Conservation (phyloP, 2,329 filamentous ascomycete species). For the Aspergillus sp. region DNA sequence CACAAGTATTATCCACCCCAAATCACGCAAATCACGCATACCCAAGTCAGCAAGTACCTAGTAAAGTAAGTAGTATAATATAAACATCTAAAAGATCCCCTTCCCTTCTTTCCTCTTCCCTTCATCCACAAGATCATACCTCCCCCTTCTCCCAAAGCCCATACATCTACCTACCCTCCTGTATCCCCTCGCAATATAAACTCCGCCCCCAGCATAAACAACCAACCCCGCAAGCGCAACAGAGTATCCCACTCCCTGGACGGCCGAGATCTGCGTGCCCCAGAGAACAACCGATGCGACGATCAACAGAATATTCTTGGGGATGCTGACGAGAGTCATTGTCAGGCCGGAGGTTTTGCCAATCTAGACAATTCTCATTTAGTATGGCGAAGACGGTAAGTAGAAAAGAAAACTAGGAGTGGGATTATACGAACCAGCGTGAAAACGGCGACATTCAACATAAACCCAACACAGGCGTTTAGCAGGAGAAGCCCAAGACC, state of each 20-base stretch:
- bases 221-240: slow-evolving; percentile 65
- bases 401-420: too few species aligned
- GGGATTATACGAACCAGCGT: slow-evolving; percentile 65
- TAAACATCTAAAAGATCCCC: not conserved
- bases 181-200: not conserved
- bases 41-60: not conserved
- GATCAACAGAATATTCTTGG: slow-evolving; percentile 81
- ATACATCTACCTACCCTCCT: not conserved
- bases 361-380: slow-evolving; percentile 64
- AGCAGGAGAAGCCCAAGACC: slow-evolving; percentile 58
- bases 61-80: not conserved
- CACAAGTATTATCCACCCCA: not conserved
- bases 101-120: not conserved
- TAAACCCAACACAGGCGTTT: slow-evolving; percentile 73
- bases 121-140: not conserved
- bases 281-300: slow-evolving; percentile 71
- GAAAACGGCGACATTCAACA: slow-evolving; percentile 77
- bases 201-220: slow-evolving; percentile 62
- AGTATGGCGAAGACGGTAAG: too few species aligned
- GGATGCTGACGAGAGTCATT: slow-evolving; percentile 76
- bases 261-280: slow-evolving; percentile 50
- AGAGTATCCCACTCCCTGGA: slow-evolving; percentile 57
- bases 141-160: not conserved
- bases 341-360: slow-evolving; percentile 80
- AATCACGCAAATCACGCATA: not conserved